phyloP scores from a whole-genome alignment of 2,329 filamentous ascomycete genomes.

The Ilyonectria destructans region DNA sequence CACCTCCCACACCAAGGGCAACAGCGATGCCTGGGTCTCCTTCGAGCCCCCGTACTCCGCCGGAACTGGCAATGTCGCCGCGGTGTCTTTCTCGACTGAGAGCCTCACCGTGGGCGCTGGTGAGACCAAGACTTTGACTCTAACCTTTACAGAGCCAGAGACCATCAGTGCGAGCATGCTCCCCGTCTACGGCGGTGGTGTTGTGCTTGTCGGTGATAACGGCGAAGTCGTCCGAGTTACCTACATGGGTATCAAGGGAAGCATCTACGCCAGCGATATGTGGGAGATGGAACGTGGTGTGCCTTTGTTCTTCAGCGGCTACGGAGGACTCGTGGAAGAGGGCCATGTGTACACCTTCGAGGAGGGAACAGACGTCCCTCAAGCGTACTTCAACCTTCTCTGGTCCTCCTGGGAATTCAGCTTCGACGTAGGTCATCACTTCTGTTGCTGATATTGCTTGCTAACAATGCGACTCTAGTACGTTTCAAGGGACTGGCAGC shows the following conservation, averaged over 20 bases:
- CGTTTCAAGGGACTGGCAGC: constrained; percentile 23
- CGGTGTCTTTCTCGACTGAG: neutral
- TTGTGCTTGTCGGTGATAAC: constrained; percentile 19
- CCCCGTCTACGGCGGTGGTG: constrained; percentile 23
- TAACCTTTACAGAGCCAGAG: constrained; percentile 12
- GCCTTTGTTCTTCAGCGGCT: constrained; percentile 13
- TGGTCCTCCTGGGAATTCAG: constrained; percentile 28
- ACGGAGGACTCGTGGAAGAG: constrained; percentile 14
- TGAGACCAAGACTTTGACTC: neutral
- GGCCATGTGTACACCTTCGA: constrained; percentile 16
- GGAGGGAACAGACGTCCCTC: neutral
- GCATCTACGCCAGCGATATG: constrained; percentile 17
- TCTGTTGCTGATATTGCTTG: neutral
- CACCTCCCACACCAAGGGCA: constrained; percentile 11
- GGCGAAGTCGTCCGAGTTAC: constrained; percentile 20
- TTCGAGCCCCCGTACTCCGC: neutral
- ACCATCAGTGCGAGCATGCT: constrained; percentile 7
- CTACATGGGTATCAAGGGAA: constrained; percentile 32
- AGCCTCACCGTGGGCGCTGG: neutral
- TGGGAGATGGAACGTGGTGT: constrained; percentile 27
- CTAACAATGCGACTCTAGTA: neutral
- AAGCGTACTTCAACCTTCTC: constrained; percentile 21
- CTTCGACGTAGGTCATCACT: constrained; percentile 13
- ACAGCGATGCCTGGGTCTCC: constrained; percentile 18
- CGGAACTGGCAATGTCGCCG: neutral